Conservation (phyloP, 305 asterid species). For the Petunia hybrid region DNA sequence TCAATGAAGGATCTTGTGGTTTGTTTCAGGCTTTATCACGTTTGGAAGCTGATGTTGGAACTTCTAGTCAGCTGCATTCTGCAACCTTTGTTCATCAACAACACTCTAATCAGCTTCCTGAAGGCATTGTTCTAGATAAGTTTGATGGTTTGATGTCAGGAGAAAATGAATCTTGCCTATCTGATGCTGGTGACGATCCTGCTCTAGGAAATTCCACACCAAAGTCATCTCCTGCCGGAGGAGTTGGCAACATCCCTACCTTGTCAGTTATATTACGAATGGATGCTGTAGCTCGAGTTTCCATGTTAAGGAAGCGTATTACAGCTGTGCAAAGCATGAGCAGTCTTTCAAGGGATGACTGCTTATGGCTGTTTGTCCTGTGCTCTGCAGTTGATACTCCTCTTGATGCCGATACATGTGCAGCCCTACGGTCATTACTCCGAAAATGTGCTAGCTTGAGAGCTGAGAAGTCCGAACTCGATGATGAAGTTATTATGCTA, state of each 20-base stretch:
- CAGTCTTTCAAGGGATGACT: slow-evolving; percentile 48
- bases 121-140: slow-evolving; percentile 46
- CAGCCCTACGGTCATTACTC: slow-evolving; percentile 79
- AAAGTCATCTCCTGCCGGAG: slow-evolving; percentile 30
- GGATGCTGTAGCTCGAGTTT: slow-evolving; percentile 75
- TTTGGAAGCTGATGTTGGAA: slow-evolving; percentile 46
- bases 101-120: slow-evolving; percentile 47
- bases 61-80: slow-evolving; percentile 36
- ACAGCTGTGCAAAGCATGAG: slow-evolving; percentile 51
- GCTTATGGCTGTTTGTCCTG: slow-evolving; percentile 80
- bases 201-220: slow-evolving; percentile 34
- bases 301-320: slow-evolving; percentile 68
- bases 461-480: slow-evolving; percentile 67
- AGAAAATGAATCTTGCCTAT: slow-evolving; percentile 42
- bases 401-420: slow-evolving; percentile 71
- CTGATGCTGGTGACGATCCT: slow-evolving; percentile 39
- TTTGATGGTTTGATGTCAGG: slow-evolving; percentile 39
- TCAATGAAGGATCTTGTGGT: slow-evolving; percentile 16
- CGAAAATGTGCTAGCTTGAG: slow-evolving; percentile 85
- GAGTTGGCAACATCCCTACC: slow-evolving; percentile 53
- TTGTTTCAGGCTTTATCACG: slow-evolving; percentile 59
- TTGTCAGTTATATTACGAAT: slow-evolving; percentile 61
- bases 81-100: slow-evolving; percentile 25
- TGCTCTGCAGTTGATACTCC: slow-evolving; percentile 85
- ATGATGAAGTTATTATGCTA: slow-evolving; percentile 71